phyloP scores from a whole-genome alignment of 805 yeast species.

The Hagleromyces aurorensis region DNA sequence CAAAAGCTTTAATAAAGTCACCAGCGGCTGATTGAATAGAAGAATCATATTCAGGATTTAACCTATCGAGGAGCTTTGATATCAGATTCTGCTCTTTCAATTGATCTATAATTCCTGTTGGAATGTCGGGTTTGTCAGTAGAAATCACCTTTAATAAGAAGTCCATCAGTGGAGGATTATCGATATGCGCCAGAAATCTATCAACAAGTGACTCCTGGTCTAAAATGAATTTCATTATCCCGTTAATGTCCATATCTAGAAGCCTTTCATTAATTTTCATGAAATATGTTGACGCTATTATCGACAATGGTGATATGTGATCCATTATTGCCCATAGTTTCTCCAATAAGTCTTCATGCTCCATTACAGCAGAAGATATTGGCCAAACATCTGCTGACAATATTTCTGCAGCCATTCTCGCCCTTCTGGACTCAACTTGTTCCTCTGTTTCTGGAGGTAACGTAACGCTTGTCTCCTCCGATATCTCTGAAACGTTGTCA shows the following conservation, averaged over 20 bases:
- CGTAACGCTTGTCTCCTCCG: conserved; percentile 28
- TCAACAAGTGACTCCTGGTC: conserved; percentile 65
- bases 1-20: conserved; percentile 88
- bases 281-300: conserved; percentile 76
- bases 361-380: conserved; percentile 82
- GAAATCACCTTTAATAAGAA: conserved; percentile 81
- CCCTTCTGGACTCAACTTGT: conserved; percentile 36
- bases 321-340: conserved; percentile 78
- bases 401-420: conserved; percentile 80
- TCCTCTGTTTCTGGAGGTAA: conserved; percentile 32
- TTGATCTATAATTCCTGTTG: conserved; percentile 78
- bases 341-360: conserved; percentile 53
- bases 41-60: conserved; percentile 60
- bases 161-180: conserved; percentile 92
- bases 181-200: conserved; percentile 76
- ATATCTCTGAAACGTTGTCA: conserved; percentile 21
- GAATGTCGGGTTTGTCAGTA: conserved; percentile 83
- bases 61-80: conserved; percentile 58
- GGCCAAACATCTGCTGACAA: conserved; percentile 92
- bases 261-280: conserved; percentile 88
- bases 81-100: conserved; percentile 68
- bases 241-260: conserved; percentile 80
- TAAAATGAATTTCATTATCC: conserved; percentile 62
- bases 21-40: conserved; percentile 89
- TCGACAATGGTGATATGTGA: conserved; percentile 55